Evolutionary conservation across 441 rosid species (phyloP).

Genomic region (Jatropha multifida): DNA sequence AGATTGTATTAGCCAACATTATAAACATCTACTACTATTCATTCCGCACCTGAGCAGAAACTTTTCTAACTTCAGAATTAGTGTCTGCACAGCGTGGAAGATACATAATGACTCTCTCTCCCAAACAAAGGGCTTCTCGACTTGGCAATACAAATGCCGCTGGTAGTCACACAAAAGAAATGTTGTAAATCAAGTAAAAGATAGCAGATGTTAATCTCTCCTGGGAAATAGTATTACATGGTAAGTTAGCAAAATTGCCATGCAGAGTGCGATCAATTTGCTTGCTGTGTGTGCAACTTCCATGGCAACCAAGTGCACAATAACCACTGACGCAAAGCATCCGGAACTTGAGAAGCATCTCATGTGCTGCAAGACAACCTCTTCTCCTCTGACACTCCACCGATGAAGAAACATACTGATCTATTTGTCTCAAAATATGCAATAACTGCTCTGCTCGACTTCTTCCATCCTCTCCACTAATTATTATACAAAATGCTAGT

Average conservation of each 20-base stretch:
- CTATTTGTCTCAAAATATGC: constrained; percentile 92
- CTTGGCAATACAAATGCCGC: constrained; percentile 95
- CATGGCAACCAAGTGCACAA: constrained; percentile 94
- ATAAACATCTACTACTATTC: constrained; percentile 1
- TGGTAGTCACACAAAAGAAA: constrained; percentile 41
- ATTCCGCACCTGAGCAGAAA: constrained; percentile 85
- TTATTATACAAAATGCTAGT: constrained; percentile 31
- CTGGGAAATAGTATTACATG: constrained; percentile 54
- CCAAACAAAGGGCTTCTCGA: constrained; percentile 93
- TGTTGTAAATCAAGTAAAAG: constrained; percentile 21
- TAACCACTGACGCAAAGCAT: constrained; percentile 84
- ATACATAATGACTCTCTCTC: constrained; percentile 90
- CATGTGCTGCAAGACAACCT: constrained; percentile 93
- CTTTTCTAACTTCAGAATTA: constrained; percentile 89
- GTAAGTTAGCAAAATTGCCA: constrained; percentile 77
- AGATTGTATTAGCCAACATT: constrained; percentile 15
- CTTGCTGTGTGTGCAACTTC: constrained; percentile 88
- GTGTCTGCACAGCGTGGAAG: constrained; percentile 99
- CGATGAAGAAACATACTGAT: constrained; percentile 80
- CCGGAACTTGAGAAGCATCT: constrained; percentile 91
- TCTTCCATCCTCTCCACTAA: constrained; percentile 99
- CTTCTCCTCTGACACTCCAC: constrained; percentile 92
- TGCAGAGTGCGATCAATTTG: constrained; percentile 72
- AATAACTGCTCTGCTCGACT: constrained; percentile 98
- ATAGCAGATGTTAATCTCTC: constrained; percentile 11